A percentile compares a stretch with the other conserved stretches of the same genome.
These are phyloP conservation scores for Daedaleopsis nitida DNA, from an alignment of 768 basidiomycete species.

Conservation along the genomic window DNA sequence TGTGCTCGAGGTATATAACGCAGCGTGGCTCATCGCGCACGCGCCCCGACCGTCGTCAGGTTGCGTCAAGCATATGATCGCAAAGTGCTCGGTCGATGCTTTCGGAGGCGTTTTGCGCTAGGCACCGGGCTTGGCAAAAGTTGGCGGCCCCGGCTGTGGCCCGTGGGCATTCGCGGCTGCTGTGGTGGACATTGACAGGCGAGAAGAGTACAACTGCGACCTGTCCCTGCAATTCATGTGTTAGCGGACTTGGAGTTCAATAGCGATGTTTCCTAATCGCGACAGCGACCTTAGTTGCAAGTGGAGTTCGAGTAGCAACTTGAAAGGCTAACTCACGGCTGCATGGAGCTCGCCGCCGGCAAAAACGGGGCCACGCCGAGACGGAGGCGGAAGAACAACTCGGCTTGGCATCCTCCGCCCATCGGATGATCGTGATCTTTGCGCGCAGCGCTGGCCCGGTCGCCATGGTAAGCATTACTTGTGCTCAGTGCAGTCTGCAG, in stretches of 20 bases:
- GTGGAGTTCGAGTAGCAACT: no score
- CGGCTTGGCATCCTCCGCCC: neutral
- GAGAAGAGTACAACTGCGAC: no score
- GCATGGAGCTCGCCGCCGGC: no score
- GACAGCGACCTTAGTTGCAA: no score
- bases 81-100: conserved; percentile 6
- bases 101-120: conserved; percentile 4
- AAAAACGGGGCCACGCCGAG: neutral
- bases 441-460: neutral
- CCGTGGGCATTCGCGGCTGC: neutral
- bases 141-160: conserved; percentile 2
- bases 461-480: conserved; percentile 10
- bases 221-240: no score
- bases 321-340: no score
- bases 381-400: neutral
- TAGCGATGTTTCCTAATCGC: no score
- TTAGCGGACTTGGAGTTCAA: no score
- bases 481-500: no score
- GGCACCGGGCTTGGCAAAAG: conserved; percentile 17
- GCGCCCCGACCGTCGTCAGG: conserved; percentile 16
- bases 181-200: neutral
- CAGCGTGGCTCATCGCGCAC: neutral
- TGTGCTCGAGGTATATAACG: conserved; percentile 6
- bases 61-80: conserved; percentile 17
- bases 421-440: neutral